These are phyloP conservation scores for Lachnellula willkommii DNA, from an alignment of 2,329 filamentous ascomycete species.

Conservation along the genomic window DNA sequence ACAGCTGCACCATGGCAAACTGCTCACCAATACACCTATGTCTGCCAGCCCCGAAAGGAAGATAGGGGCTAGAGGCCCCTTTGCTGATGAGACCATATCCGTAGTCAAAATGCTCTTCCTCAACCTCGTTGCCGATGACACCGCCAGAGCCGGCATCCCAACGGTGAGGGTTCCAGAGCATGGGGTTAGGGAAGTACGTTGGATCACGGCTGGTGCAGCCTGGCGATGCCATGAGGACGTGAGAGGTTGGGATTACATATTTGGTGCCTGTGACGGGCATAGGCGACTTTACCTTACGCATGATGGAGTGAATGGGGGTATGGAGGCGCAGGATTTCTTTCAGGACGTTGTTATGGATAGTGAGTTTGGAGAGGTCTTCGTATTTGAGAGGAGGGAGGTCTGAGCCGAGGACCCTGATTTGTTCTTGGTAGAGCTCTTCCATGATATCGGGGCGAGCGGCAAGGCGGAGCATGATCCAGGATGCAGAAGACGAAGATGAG, in stretches of 20 bases:
- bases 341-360: conserved; percentile 77
- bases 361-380: conserved; percentile 71
- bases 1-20: conserved; percentile 88
- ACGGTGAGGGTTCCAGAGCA: conserved; percentile 83
- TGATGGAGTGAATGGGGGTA: conserved; percentile 89
- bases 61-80: conserved; percentile 81
- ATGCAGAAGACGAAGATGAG: conserved; percentile 75
- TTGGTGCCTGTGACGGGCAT: conserved; percentile 79
- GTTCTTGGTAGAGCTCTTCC: conserved; percentile 80
- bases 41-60: conserved; percentile 88
- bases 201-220: conserved; percentile 71
- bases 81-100: conserved; percentile 91
- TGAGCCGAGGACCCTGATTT: conserved; percentile 65
- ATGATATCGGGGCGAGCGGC: conserved; percentile 71
- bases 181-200: conserved; percentile 74
- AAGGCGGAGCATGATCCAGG: conserved; percentile 80
- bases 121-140: conserved; percentile 47
- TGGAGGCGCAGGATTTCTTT: conserved; percentile 90
- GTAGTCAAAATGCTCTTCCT: conserved; percentile 80
- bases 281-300: conserved; percentile 85
- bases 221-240: conserved; percentile 78
- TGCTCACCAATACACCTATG: conserved; percentile 96
- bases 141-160: conserved; percentile 67
- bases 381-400: conserved; percentile 71
- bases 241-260: conserved; percentile 73